Evolutionary conservation across 768 basidiomycete genomes (phyloP).

Genomic region (Boletus rex-veris): DNA sequence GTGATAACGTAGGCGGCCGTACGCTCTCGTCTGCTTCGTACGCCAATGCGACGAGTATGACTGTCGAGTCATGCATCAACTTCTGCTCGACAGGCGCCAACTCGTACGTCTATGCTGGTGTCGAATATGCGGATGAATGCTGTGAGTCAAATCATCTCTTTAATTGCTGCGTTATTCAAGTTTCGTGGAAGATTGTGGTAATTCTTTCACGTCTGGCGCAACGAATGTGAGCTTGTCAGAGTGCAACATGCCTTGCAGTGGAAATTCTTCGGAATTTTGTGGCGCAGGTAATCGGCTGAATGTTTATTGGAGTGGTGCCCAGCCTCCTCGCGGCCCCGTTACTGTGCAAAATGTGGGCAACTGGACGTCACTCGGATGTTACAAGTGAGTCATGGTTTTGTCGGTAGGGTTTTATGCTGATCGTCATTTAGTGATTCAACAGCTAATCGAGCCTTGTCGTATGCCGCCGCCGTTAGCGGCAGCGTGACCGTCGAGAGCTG

Average conservation of each 20-base stretch:
- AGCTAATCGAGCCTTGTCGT: conserved; percentile 33
- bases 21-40: conserved; percentile 51
- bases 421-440: conserved; percentile 31
- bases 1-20: conserved; percentile 56
- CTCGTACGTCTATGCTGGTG: conserved; percentile 61
- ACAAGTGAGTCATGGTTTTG: conserved; percentile 43
- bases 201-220: conserved; percentile 45
- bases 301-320: conserved; percentile 59
- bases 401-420: not conserved
- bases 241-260: conserved; percentile 61
- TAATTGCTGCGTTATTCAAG: not conserved
- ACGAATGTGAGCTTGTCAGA: conserved; percentile 45
- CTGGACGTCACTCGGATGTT: conserved; percentile 76
- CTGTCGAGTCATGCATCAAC: conserved; percentile 48
- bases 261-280: conserved; percentile 54
- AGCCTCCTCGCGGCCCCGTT: conserved; percentile 53
- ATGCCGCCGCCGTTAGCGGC: conserved; percentile 29
- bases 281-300: conserved; percentile 59
- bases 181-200: conserved; percentile 54
- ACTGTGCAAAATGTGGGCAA: conserved; percentile 53
- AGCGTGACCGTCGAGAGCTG: conserved; percentile 50
- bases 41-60: conserved; percentile 53
- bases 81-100: conserved; percentile 38
- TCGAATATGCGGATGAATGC: conserved; percentile 64
- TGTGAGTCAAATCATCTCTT: conserved; percentile 39